Percentiles rank a stretch among this genome's conserved stretches.
phyloP scores from a whole-genome alignment of 805 yeast genomes.

The Lipomyces yamadae region DNA sequence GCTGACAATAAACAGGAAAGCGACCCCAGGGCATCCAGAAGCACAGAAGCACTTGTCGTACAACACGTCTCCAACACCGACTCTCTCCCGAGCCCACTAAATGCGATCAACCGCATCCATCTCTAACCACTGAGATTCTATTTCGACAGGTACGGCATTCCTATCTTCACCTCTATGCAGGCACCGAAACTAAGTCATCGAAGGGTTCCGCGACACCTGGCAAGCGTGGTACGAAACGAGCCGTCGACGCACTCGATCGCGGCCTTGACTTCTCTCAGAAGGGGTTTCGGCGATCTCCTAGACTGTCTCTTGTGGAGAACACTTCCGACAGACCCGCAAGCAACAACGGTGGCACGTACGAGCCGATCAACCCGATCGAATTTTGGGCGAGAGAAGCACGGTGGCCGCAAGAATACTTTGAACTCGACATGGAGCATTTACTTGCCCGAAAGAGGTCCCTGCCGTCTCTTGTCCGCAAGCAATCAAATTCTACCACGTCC shows the following conservation, averaged over 20 bases:
- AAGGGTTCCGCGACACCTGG: neutral
- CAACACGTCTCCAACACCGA: neutral
- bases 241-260: neutral
- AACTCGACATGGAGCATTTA: neutral
- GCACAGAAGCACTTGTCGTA: neutral
- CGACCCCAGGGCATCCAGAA: neutral
- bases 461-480: conserved; percentile 1
- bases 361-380: conserved; percentile 1
- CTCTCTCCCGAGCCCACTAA: neutral
- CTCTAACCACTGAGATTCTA: neutral
- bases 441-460: neutral
- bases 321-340: neutral
- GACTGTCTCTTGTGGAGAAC: neutral
- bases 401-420: conserved; percentile 1
- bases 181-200: neutral
- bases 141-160: conserved; percentile 1
- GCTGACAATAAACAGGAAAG: neutral
- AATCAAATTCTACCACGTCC: neutral
- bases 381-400: neutral
- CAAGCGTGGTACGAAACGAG: neutral
- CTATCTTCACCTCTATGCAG: neutral
- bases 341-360: neutral
- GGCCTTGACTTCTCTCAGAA: neutral
- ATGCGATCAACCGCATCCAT: conserved; percentile 1
- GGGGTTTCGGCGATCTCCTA: conserved; percentile 1